Base-by-base conservation (phyloP, 257 asterid genomes). In the Coffea eugenioides region DNA sequence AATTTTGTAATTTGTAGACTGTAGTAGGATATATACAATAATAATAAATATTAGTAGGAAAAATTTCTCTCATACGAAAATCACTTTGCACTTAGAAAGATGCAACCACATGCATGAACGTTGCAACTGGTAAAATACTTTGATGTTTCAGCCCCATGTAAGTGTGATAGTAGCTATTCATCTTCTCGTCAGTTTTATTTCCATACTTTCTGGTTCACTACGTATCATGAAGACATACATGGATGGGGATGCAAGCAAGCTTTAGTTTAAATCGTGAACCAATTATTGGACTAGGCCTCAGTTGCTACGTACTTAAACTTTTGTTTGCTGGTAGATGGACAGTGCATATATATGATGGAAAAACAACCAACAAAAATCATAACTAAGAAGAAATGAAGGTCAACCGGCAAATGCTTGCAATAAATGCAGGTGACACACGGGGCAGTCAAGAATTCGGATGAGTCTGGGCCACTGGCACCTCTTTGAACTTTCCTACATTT, bases 401-500 rank as follows among this genome's bases (percentile, higher is more conserved):
- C 74, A 31, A 69, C 54, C 31, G 21, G 34, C 3, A 41, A 41
- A 69, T 6, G 74, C 20, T 18, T 16, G 54, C 74, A 69, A 69
- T 69, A 69, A 41, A 69, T 69, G 74, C 39, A 64, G 36, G 7
- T n/a, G 25, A 64, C 39, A 64, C 39, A 64, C 69, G 39, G 9
- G 9, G 68, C 16, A 8, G 39, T 10, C 69, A 64, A 64, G 36
- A 10, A 64, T 64, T 3, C 3, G 39, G 56, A 69, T 10, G 2
- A 43, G 74, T 23, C 3, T 18, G 56, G 56, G 39, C 9, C 27
- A 34, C 39, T 59, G 71, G 43, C 43, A 39, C 43, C 5, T 4
- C 71, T 23, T 12, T 57, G 79, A 75, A 61, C 5, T 75, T 59
- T 75, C 71, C 59, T 36, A 65, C 56, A 34, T 56, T 59, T 59